These are phyloP conservation scores for Buxus sempervirens DNA, from an alignment of 164 flowering plant species.

Conservation along the genomic window DNA sequence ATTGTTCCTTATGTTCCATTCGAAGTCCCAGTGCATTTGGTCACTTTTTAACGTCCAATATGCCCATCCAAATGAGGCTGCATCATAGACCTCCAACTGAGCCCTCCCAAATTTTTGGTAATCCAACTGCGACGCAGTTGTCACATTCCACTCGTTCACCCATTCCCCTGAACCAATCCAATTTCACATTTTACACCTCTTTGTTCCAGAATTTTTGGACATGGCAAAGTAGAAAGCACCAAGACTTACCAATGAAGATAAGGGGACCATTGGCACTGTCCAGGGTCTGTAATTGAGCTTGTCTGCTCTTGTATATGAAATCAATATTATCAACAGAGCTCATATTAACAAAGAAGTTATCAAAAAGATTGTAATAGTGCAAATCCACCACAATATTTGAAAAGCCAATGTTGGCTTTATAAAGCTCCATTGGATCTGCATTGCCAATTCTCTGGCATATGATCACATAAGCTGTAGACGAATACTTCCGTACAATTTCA, in stretches of 20 bases:
- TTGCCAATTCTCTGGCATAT: slow-evolving; percentile 84
- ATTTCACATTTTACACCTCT: neutral
- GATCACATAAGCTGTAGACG: slow-evolving; percentile 67
- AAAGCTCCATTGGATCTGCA: slow-evolving; percentile 80
- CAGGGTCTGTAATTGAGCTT: slow-evolving; percentile 52
- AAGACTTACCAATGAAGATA: slow-evolving; percentile 59
- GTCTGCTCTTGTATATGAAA: slow-evolving; percentile 58
- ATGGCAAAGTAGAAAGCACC: neutral
- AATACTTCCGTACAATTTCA: slow-evolving; percentile 63
- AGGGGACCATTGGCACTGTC: slow-evolving; percentile 74
- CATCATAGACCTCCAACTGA: slow-evolving; percentile 65
- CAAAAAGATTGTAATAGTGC: slow-evolving; percentile 88
- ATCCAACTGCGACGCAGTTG: slow-evolving; percentile 41
- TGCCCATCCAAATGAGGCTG: slow-evolving; percentile 89
- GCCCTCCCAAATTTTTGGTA: slow-evolving; percentile 72
- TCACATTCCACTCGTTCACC: slow-evolving; percentile 81
- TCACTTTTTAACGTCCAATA: slow-evolving; percentile 88
- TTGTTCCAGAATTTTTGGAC: neutral
- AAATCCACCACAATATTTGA: slow-evolving; percentile 71
- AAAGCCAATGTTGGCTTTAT: slow-evolving; percentile 57
- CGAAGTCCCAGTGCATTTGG: slow-evolving; percentile 80
- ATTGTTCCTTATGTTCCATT: slow-evolving; percentile 71
- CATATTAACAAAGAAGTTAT: slow-evolving; percentile 53
- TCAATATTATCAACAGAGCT: slow-evolving; percentile 58
- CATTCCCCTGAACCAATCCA: slow-evolving; percentile 67